Evolutionary conservation across 2,329 filamentous ascomycete genomes (phyloP), one percentile per base, ranked within the genome.

Genomic region (Fusarium falciforme): DNA sequence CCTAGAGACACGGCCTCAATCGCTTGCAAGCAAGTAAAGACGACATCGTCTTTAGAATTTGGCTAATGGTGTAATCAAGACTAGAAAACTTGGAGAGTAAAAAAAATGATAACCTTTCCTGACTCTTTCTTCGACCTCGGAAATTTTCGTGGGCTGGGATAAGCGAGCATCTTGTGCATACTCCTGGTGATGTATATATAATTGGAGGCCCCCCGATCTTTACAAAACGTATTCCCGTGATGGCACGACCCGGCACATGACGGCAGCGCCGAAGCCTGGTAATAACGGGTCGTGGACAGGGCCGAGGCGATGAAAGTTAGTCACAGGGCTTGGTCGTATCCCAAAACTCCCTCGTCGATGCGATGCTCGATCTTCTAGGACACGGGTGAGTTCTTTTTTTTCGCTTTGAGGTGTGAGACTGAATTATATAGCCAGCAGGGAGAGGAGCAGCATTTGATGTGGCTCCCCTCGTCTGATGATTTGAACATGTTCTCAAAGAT

Each of bases 341-440:
- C 33, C 33, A 16, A 1, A 29, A 29, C 27, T 29, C 27, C 35
- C 35, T 2, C n/a, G 20, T 11, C 3, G 10, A 14, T 44, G 40
- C 4, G 7, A 2, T 4, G 2, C 22, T 22, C 20, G 6, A 44
- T 22, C 12, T 25, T 20, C 12, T 14, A 22, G 40, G 12, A 25
- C 12, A 7, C 20, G 20, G 40, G 12, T 7, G 12, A 14, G 20
- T 8, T 22, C 20, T 25, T 7, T 4, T 7, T 4, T 44, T 12
- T 25, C 6, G 0, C 2, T 6, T 42, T 1, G 3, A 12, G 7
- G n/a, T 14, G 6, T 3, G 22, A 4, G 7, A 7, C n/a, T 42
- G 11, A 42, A 14, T 1, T 22, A 42, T 14, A 42, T 14, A 14
- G 3, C n/a, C 3, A 12, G 11, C 3, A 22, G 12, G n/a, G 11